These are phyloP conservation scores for Aspergillus awamori DNA, from an alignment of 2,329 filamentous ascomycete genomes.

Conservation along the genomic window DNA sequence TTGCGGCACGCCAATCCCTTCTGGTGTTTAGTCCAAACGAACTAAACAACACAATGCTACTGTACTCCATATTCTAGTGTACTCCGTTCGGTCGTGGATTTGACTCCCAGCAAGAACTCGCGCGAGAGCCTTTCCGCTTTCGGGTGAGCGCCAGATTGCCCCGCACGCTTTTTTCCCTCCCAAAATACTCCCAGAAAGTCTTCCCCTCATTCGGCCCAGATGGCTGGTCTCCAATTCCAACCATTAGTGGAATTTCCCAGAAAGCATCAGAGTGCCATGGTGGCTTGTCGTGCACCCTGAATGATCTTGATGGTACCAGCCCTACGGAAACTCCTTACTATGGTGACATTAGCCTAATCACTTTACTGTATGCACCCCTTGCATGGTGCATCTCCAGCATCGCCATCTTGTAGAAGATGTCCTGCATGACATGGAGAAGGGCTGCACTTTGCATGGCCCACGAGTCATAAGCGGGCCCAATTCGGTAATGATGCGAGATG, in stretches of 20 bases:
- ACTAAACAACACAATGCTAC: too few relatives aligned
- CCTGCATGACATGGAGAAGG: not conserved
- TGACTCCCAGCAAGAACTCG: not conserved
- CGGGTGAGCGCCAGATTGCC: not conserved
- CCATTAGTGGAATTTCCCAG: not conserved
- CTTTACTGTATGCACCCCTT: not conserved
- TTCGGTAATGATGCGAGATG: not conserved
- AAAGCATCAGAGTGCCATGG: not conserved
- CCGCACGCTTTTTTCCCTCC: not conserved
- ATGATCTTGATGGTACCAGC: not conserved
- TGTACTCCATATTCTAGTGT: too few relatives aligned
- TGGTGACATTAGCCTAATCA: too few relatives aligned
- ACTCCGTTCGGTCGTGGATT: too few relatives aligned
- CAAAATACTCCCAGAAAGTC: too few relatives aligned
- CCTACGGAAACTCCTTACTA: not conserved
- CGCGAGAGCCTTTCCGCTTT: not conserved
- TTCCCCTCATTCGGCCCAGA: not conserved
- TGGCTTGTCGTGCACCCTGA: not conserved
- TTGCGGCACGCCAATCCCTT: not conserved
- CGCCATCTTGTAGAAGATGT: not conserved
- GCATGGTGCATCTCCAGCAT: not conserved
- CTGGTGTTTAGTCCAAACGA: not conserved
- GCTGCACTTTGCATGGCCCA: not conserved
- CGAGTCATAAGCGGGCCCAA: not conserved
- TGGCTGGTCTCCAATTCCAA: not conserved